Percentiles rank a stretch among this genome's conserved stretches.
phyloP scores from a whole-genome alignment of 331 rosid genomes.

The Quercus lobata region DNA sequence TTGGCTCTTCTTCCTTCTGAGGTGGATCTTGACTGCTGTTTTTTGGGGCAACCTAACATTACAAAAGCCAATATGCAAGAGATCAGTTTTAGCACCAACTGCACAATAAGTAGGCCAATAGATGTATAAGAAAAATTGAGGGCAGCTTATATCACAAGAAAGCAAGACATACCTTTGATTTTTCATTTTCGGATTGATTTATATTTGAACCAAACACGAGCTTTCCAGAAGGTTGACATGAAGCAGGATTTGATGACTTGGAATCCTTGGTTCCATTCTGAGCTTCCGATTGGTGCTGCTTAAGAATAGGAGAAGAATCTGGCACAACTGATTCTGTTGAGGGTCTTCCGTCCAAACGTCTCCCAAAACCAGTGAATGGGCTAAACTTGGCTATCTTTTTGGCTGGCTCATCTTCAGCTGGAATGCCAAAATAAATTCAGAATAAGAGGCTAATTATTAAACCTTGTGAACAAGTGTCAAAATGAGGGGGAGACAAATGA shows the following conservation, averaged over 20 bases:
- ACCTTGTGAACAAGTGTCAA: neutral
- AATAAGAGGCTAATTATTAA: neutral
- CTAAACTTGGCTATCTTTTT: constrained; percentile 27
- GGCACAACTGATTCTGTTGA: constrained; percentile 26
- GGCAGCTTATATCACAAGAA: neutral
- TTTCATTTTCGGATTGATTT: constrained; percentile 7
- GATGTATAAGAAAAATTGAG: neutral
- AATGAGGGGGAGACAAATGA: neutral
- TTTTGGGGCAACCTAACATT: constrained; percentile 17
- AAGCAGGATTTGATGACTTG: constrained; percentile 16
- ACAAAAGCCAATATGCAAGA: neutral
- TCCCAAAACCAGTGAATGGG: constrained; percentile 45
- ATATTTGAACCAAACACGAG: constrained; percentile 51
- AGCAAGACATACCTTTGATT: constrained; percentile 28
- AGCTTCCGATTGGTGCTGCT: constrained; percentile 17
- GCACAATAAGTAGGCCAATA: neutral
- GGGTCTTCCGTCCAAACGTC: constrained; percentile 48
- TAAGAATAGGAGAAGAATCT: constrained; percentile 21
- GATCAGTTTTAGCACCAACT: neutral
- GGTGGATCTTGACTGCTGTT: constrained; percentile 28
- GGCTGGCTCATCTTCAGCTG: constrained; percentile 43
- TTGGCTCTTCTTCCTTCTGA: constrained; percentile 28
- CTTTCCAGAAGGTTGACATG: constrained; percentile 30
- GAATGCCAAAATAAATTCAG: neutral
- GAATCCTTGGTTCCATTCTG: constrained; percentile 25